These are phyloP conservation scores for Corallochytrium limacisporum DNA, from an alignment of 78 protist genomes.

Conservation along the genomic window DNA sequence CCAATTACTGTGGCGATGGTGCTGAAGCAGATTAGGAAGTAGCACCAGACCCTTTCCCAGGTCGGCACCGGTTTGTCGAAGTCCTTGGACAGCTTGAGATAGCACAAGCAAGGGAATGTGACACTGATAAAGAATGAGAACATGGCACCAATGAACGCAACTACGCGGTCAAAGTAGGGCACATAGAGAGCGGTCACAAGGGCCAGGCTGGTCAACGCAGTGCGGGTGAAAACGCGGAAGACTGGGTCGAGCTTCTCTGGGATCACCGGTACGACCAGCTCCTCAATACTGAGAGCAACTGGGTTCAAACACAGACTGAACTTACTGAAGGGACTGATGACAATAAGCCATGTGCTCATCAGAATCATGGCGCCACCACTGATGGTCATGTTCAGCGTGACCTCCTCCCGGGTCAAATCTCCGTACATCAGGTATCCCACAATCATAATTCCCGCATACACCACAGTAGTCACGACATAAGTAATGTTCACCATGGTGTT, in stretches of 20 bases:
- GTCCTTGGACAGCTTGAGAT: too few species aligned
- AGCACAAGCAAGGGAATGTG: too few species aligned
- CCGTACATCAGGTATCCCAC: conserved; percentile 13
- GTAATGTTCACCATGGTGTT: background rate
- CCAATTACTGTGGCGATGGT: too few species aligned
- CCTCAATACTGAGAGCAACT: conserved; percentile 1
- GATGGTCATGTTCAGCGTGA: background rate
- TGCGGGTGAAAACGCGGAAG: background rate
- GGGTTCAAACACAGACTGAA: conserved; percentile 9
- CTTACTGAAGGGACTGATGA: conserved; percentile 9
- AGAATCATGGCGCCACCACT: background rate
- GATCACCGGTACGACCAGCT: background rate
- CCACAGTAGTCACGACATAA: background rate
- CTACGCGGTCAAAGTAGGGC: conserved; percentile 1
- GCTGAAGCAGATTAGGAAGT: too few species aligned
- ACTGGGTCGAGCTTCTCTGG: background rate
- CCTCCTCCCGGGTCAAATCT: background rate
- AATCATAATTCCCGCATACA: background rate
- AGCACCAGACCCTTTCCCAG: too few species aligned
- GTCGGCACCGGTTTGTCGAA: too few species aligned
- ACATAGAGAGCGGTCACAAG: background rate
- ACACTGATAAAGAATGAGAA: conserved; percentile 3
- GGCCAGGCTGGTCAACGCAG: background rate
- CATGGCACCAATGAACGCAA: background rate
- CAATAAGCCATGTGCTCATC: background rate